Conservation (phyloP, 2,329 filamentous ascomycete species). For the Penicillium sp. region DNA sequence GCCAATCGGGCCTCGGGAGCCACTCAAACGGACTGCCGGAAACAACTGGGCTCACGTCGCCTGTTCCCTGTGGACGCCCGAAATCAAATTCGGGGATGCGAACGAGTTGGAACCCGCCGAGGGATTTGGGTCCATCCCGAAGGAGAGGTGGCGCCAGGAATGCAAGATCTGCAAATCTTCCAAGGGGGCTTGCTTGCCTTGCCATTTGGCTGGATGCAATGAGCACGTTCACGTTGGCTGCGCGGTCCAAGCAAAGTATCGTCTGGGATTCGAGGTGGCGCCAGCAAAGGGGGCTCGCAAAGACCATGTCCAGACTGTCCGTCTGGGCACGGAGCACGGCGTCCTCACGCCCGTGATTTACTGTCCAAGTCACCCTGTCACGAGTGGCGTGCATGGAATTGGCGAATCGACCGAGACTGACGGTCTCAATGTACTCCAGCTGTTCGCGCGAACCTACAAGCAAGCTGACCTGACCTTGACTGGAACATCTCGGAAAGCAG, state of each 20-base stretch:
- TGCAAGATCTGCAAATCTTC: slow-evolving; percentile 78
- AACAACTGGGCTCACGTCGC: slow-evolving; percentile 98
- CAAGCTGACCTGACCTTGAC: slow-evolving; percentile 87
- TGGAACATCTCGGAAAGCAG: slow-evolving; percentile 88
- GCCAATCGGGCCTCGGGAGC: slow-evolving; percentile 76
- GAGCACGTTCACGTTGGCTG: slow-evolving; percentile 77
- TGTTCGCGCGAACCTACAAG: slow-evolving; percentile 86
- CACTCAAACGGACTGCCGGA: slow-evolving; percentile 85
- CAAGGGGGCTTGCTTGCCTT: slow-evolving; percentile 73
- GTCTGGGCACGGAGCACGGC: slow-evolving; percentile 72
- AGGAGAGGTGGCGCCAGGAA: slow-evolving; percentile 63
- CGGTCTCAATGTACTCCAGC: slow-evolving; percentile 74
- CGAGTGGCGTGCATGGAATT: slow-evolving; percentile 70
- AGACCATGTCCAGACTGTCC: slow-evolving; percentile 73
- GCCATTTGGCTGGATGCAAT: slow-evolving; percentile 54
- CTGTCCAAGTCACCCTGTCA: slow-evolving; percentile 83
- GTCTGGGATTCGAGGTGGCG: slow-evolving; percentile 81
- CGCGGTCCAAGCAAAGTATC: slow-evolving; percentile 74
- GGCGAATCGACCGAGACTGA: slow-evolving; percentile 65
- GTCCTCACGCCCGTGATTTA: slow-evolving; percentile 79
- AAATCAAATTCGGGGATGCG: slow-evolving; percentile 86
- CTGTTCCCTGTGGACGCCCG: slow-evolving; percentile 85
- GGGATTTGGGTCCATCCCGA: slow-evolving; percentile 76
- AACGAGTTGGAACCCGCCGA: slow-evolving; percentile 78
- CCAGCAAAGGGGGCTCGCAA: slow-evolving; percentile 84